Percentiles rank a stretch among this genome's conserved stretches.
These are phyloP conservation scores for Conoideocrella luteorostrata DNA, from an alignment of 2,329 filamentous ascomycete genomes.

Conservation along the genomic window DNA sequence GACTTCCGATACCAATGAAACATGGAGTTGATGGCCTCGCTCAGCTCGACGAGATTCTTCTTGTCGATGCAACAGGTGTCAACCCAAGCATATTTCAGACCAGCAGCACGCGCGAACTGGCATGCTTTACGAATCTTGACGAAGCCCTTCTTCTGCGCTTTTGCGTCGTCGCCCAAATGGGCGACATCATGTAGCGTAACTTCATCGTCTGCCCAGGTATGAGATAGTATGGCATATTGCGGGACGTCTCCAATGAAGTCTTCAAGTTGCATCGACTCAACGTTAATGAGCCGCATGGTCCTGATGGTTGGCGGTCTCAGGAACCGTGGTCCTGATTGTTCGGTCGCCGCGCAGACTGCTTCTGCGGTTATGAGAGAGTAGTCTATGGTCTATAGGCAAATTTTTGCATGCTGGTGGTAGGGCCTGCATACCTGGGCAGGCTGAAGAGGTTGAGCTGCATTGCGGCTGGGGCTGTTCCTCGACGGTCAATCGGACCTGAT, in stretches of 20 bases:
- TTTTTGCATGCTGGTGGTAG: too few species aligned
- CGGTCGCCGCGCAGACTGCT: too few species aligned
- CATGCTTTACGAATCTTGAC: slow-evolving; percentile 18
- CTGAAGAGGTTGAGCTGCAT: too few species aligned
- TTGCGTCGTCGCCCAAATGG: neutral
- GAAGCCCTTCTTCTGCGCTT: slow-evolving; percentile 15
- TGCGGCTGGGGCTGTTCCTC: too few species aligned
- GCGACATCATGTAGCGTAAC: slow-evolving; percentile 18
- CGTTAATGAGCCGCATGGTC: slow-evolving; percentile 19
- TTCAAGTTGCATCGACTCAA: slow-evolving; percentile 12
- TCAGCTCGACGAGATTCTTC: too few species aligned
- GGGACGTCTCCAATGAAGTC: slow-evolving; percentile 15
- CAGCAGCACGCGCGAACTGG: slow-evolving; percentile 10
- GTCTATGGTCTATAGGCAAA: too few species aligned
- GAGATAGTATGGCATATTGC: slow-evolving; percentile 29
- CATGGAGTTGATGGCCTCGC: too few species aligned
- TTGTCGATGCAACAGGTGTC: slow-evolving; percentile 15
- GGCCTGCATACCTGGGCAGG: too few species aligned
- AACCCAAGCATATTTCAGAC: slow-evolving; percentile 19
- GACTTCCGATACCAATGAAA: slow-evolving; percentile 5
- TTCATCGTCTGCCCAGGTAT: slow-evolving; percentile 27
- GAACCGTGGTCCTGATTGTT: too few species aligned
- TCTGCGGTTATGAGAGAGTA: too few species aligned
- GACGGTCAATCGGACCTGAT: too few species aligned
- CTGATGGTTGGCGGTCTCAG: neutral